Percentiles rank a stretch among this genome's conserved stretches.
Conservation (phyloP, 1,139 yeast species). For the Debaryomyces psychrophilus region DNA sequence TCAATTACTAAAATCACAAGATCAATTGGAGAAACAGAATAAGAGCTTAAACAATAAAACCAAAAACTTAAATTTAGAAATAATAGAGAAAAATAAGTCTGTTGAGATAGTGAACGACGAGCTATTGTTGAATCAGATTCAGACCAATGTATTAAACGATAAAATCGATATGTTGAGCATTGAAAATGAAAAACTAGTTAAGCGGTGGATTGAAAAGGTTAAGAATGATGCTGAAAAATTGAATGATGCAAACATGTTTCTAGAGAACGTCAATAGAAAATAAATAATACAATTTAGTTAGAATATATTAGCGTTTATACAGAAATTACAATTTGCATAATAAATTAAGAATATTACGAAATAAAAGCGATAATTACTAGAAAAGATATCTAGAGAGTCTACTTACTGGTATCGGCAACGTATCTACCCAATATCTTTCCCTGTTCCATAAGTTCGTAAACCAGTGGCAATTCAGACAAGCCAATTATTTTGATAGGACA, state of each 20-base stretch:
- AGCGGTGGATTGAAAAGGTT: conserved; percentile 63
- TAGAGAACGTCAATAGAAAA: conserved; percentile 7
- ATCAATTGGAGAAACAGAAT: conserved; percentile 25
- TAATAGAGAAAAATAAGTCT: conserved; percentile 55
- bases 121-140: conserved; percentile 67
- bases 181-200: conserved; percentile 58
- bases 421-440: conserved; percentile 76
- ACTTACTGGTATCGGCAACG: conserved; percentile 71
- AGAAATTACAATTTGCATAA: background rate
- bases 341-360: background rate
- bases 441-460: conserved; percentile 69
- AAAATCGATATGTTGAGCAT: conserved; percentile 12
- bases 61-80: conserved; percentile 45
- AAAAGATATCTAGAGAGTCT: conserved; percentile 15
- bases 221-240: conserved; percentile 60
- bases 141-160: conserved; percentile 60
- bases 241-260: conserved; percentile 56
- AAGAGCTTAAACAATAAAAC: conserved; percentile 33
- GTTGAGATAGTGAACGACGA: conserved; percentile 73
- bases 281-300: conserved; percentile 12
- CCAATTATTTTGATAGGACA: conserved; percentile 75
- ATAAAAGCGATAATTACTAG: background rate
- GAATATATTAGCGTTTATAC: background rate
- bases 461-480: conserved; percentile 61
- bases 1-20: conserved; percentile 18